Evolutionary conservation across 2,329 filamentous ascomycete genomes (phyloP).

Genomic region (Gaeumannomyces tritici): DNA sequence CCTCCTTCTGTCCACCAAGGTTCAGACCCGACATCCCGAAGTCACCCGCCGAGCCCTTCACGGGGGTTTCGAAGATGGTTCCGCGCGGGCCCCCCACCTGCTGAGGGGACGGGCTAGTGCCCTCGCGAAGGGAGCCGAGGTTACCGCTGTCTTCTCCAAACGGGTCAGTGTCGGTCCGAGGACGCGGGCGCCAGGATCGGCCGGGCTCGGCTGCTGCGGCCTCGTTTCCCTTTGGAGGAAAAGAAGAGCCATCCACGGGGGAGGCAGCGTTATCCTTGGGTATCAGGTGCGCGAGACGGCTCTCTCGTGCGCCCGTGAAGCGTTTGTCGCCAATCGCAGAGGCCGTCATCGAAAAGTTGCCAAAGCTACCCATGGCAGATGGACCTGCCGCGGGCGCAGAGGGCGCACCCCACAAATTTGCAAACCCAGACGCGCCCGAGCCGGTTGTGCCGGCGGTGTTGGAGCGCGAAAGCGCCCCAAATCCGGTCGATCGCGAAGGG

Average conservation of each 20-base stretch:
- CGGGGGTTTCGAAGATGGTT: constrained; percentile 40
- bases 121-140: constrained; percentile 54
- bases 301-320: constrained; percentile 62
- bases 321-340: constrained; percentile 62
- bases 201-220: constrained; percentile 28
- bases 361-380: constrained; percentile 75
- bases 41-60: constrained; percentile 45
- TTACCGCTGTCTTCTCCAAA: constrained; percentile 54
- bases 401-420: constrained; percentile 32
- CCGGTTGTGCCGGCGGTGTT: constrained; percentile 31
- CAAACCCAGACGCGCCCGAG: constrained; percentile 30
- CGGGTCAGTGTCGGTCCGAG: constrained; percentile 65
- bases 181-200: constrained; percentile 48
- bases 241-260: constrained; percentile 42
- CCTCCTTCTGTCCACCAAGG: constrained; percentile 47
- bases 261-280: constrained; percentile 53
- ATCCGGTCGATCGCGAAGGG: constrained; percentile 22
- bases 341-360: constrained; percentile 68
- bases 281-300: constrained; percentile 77
- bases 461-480: constrained; percentile 41
- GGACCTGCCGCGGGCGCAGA: constrained; percentile 51
- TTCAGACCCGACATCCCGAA: constrained; percentile 54
- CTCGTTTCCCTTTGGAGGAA: constrained; percentile 35
- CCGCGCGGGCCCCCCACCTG: constrained; percentile 20
- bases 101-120: constrained; percentile 43